phyloP scores from a whole-genome alignment of 106 monocot species.

The Triglochin maritima region DNA sequence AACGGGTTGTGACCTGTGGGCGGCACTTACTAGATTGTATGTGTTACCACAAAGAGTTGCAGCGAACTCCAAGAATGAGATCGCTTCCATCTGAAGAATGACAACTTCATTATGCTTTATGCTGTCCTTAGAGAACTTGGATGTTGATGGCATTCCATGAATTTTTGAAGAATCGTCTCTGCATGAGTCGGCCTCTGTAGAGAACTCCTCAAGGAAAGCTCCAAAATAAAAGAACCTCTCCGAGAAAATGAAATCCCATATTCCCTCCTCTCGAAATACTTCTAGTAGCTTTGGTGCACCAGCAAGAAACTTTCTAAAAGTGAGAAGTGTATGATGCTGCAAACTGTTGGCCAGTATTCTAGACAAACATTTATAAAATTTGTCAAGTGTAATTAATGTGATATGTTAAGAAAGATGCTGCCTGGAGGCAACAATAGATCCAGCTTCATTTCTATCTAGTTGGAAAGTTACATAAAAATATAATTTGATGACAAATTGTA shows the following conservation, averaged over 20 bases:
- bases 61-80: constrained; percentile 92
- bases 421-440: too few relatives aligned
- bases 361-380: constrained; percentile 9
- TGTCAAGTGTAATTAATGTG: constrained; percentile 1
- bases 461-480: too few relatives aligned
- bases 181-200: constrained; percentile 2
- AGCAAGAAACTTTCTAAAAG: constrained; percentile 79
- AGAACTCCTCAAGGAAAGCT: constrained; percentile 24
- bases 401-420: background rate
- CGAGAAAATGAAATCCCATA: constrained; percentile 92
- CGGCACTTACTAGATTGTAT: constrained; percentile 61
- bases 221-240: constrained; percentile 90
- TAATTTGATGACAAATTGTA: too few relatives aligned
- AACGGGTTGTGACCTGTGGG: too few relatives aligned
- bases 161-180: constrained; percentile 3
- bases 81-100: constrained; percentile 70
- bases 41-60: constrained; percentile 56
- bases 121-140: constrained; percentile 8
- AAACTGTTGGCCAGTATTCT: constrained; percentile 67
- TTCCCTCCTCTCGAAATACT: constrained; percentile 78
- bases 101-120: constrained; percentile 29
- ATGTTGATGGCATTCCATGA: constrained; percentile 9
- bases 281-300: constrained; percentile 65
- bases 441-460: too few relatives aligned
- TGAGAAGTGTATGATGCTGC: constrained; percentile 72